These are phyloP conservation scores for Evansstolkia leycettana DNA, from an alignment of 495 filamentous ascomycete species.

Conservation along the genomic window DNA sequence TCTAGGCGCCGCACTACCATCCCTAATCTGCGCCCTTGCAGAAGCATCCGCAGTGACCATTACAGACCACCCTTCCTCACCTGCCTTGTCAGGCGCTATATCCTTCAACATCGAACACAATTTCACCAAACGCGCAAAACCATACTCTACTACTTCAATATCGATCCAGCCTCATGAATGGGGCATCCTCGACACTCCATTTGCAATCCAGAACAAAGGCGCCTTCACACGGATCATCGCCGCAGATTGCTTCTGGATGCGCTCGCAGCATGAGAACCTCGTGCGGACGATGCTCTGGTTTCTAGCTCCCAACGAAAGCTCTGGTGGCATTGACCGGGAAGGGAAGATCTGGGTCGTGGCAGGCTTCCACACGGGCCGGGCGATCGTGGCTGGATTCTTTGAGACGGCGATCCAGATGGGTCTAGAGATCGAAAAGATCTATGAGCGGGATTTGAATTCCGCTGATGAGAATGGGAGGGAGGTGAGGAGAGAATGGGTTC, in stretches of 20 bases:
- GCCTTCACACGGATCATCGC: constrained; percentile 59
- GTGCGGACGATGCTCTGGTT: constrained; percentile 59
- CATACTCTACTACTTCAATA: constrained; percentile 2
- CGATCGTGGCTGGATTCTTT: constrained; percentile 62
- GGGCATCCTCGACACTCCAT: constrained; percentile 47
- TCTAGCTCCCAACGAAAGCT: constrained; percentile 29
- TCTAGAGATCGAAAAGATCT: constrained; percentile 56
- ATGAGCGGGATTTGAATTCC: constrained; percentile 61
- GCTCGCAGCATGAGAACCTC: constrained; percentile 61
- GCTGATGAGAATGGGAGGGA: constrained; percentile 33
- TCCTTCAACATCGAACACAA: constrained; percentile 48
- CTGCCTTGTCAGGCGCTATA: constrained; percentile 48
- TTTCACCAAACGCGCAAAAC: constrained; percentile 16
- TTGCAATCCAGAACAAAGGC: constrained; percentile 37
- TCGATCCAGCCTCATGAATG: constrained; percentile 57
- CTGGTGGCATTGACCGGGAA: constrained; percentile 8
- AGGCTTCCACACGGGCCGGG: constrained; percentile 76
- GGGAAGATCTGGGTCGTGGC: constrained; percentile 56
- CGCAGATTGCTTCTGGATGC: constrained; percentile 85
- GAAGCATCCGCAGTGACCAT: constrained; percentile 51
- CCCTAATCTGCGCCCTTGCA: constrained; percentile 52
- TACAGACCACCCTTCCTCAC: constrained; percentile 68
- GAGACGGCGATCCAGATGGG: constrained; percentile 42
- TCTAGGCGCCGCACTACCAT: constrained; percentile 61
- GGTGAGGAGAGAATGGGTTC: constrained; percentile 51